These are phyloP conservation scores for Tricholoma matsutake DNA, from an alignment of 768 basidiomycete species.

Conservation along the genomic window DNA sequence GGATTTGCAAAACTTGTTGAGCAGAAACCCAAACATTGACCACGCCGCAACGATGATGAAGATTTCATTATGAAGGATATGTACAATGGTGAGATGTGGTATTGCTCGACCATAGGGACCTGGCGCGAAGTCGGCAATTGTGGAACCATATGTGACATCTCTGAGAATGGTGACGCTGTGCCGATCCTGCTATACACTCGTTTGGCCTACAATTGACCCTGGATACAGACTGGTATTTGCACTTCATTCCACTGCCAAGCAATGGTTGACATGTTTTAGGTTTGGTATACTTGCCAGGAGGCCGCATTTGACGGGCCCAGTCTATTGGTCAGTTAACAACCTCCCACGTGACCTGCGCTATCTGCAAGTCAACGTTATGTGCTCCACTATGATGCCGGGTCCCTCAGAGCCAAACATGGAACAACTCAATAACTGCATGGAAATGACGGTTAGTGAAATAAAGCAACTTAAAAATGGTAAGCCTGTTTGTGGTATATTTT, in stretches of 20 bases:
- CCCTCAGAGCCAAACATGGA: conserved; percentile 21
- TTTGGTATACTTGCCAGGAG: conserved; percentile 18
- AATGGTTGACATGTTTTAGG: too few species aligned
- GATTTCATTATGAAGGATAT: too few species aligned
- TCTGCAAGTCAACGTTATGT: conserved; percentile 22
- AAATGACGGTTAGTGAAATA: conserved; percentile 17
- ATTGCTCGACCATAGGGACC: too few species aligned
- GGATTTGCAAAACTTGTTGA: too few species aligned
- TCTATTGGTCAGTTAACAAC: conserved; percentile 23
- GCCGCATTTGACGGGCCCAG: conserved; percentile 24
- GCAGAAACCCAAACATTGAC: too few species aligned
- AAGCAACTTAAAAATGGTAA: not conserved
- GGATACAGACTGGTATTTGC: conserved; percentile 25
- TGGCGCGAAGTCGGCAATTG: too few species aligned
- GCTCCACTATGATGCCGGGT: conserved; percentile 20
- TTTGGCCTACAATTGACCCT: conserved; percentile 24
- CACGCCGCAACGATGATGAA: too few species aligned
- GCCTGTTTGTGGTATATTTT: too few species aligned
- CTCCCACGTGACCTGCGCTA: conserved; percentile 16
- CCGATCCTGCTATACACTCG: not conserved
- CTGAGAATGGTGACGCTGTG: too few species aligned
- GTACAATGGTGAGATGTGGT: too few species aligned
- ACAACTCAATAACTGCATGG: conserved; percentile 24
- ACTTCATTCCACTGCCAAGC: conserved; percentile 12
- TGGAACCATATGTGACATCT: too few species aligned